Evolutionary conservation across 805 yeast species (phyloP).

Genomic region (Lipomyces yamanashiensis): DNA sequence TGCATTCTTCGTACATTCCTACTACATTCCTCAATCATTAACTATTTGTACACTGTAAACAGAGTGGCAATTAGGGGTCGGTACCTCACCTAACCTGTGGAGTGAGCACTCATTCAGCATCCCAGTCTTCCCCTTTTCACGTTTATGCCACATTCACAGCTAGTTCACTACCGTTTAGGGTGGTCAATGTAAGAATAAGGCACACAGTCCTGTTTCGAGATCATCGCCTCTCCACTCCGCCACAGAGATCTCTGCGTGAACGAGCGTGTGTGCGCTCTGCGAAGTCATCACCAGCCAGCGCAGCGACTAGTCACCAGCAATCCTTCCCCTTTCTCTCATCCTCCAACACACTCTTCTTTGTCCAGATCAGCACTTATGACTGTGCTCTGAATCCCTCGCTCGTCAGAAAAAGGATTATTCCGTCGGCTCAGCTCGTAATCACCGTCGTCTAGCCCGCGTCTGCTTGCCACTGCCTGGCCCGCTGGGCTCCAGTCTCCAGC

Average conservation of each 20-base stretch:
- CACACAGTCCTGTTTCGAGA: not conserved
- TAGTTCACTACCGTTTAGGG: too few species aligned
- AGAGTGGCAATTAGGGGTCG: conserved; percentile 1
- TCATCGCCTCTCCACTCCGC: conserved; percentile 4
- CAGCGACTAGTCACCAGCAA: not conserved
- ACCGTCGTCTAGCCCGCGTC: not conserved
- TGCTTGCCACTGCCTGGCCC: not conserved
- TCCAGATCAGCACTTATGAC: not conserved
- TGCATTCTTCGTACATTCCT: too few species aligned
- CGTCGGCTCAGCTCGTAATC: not conserved
- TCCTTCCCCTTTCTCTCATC: not conserved
- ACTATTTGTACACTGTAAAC: too few species aligned
- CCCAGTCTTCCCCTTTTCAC: too few species aligned
- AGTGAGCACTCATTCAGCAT: too few species aligned
- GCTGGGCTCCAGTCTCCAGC: not conserved
- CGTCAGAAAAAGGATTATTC: not conserved
- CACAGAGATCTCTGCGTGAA: not conserved
- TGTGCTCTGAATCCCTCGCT: not conserved
- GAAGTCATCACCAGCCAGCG: conserved; percentile 1
- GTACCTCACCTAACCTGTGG: too few species aligned
- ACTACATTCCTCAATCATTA: too few species aligned
- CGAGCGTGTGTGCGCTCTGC: not conserved
- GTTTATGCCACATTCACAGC: not conserved
- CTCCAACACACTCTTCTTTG: not conserved
- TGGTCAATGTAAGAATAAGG: too few species aligned